These are phyloP conservation scores for Aegilops sharonensis DNA, from an alignment of 176 grass and related monocot species.

Conservation along the genomic window DNA sequence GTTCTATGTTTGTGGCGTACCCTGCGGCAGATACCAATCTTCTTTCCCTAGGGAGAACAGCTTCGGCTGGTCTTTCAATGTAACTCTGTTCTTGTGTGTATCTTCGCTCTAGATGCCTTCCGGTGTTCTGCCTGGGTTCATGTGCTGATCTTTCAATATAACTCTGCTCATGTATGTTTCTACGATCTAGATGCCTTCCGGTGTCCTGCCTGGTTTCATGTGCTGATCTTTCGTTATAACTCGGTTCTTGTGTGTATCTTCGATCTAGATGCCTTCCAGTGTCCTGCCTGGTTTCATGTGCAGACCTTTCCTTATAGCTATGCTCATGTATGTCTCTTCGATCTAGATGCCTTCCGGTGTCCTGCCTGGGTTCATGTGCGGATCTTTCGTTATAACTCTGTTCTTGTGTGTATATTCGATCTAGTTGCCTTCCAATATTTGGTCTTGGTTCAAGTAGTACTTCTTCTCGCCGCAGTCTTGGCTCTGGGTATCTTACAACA, in stretches of 20 bases:
- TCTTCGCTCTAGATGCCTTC: constrained; percentile 3
- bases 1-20: constrained; percentile 23
- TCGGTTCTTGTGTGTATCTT: not conserved
- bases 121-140: not conserved
- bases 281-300: not conserved
- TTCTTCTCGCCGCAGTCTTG: constrained; percentile 13
- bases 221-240: not conserved
- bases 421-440: constrained; percentile 32
- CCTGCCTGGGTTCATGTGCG: constrained; percentile 7
- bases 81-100: constrained; percentile 5
- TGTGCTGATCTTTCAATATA: not conserved
- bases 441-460: constrained; percentile 23
- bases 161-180: not conserved
- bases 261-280: not conserved
- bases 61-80: constrained; percentile 35
- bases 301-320: not conserved
- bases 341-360: not conserved
- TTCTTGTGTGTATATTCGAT: constrained; percentile 37
- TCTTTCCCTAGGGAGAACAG: constrained; percentile 36
- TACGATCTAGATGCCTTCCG: not conserved
- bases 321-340: not conserved
- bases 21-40: constrained; percentile 27
- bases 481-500: constrained; percentile 19
- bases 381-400: constrained; percentile 19
- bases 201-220: not conserved